Evolutionary conservation across 331 rosid genomes (phyloP).

Genomic region (Acacia pycnantha): DNA sequence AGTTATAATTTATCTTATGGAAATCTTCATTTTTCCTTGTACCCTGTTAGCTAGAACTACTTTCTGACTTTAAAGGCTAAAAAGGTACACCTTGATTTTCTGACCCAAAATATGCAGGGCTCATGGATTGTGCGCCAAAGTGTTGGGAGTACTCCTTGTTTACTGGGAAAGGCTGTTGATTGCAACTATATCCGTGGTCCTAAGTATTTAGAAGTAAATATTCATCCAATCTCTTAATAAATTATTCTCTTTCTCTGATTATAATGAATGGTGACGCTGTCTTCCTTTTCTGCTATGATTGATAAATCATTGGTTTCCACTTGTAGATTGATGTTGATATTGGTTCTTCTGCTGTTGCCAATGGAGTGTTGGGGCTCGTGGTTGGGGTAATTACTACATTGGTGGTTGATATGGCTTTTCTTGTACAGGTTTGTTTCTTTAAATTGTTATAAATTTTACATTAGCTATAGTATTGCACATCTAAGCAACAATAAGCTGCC

Average conservation of each 20-base stretch:
- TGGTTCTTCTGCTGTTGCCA: conserved; percentile 83
- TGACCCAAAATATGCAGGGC: conserved; percentile 48
- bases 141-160: conserved; percentile 80
- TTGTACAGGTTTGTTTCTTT: conserved; percentile 60
- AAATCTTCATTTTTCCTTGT: conserved; percentile 6
- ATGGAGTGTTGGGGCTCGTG: conserved; percentile 79
- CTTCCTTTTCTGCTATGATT: background rate
- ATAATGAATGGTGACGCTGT: background rate
- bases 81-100: background rate
- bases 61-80: conserved; percentile 12
- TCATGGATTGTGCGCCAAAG: conserved; percentile 84
- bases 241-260: background rate
- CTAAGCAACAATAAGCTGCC: too few relatives aligned
- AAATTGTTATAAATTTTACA: background rate
- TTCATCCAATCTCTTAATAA: background rate
- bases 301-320: background rate
- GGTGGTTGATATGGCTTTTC: conserved; percentile 86
- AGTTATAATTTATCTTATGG: background rate
- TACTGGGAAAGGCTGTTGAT: conserved; percentile 77
- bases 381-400: conserved; percentile 71
- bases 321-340: conserved; percentile 73
- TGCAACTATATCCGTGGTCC: conserved; percentile 70
- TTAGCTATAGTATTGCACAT: background rate
- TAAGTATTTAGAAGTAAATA: conserved; percentile 58
- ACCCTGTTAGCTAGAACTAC: conserved; percentile 8